These are phyloP conservation scores for Dendrobium catenatum DNA, from an alignment of 106 monocot genomes.

Conservation along the genomic window DNA sequence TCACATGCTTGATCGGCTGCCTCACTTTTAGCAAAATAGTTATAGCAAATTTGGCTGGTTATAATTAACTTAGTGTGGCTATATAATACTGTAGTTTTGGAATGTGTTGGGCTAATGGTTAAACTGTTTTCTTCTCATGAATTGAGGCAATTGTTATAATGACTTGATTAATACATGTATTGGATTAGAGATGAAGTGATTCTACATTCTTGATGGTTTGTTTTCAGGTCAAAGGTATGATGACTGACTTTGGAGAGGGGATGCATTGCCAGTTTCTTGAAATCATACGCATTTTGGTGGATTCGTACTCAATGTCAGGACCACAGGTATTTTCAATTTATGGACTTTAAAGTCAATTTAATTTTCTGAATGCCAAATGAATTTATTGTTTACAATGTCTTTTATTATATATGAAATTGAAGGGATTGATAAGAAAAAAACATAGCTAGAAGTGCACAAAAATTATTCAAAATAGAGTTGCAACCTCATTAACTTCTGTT, in stretches of 20 bases:
- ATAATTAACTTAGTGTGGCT: not conserved
- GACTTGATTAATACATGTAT: not conserved
- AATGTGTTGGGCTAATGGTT: not conserved
- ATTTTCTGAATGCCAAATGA: not conserved
- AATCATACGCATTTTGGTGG: slow-evolving; percentile 89
- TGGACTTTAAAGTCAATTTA: not conserved
- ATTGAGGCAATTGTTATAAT: slow-evolving; percentile 1
- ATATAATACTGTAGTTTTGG: not conserved
- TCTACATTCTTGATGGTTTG: not conserved
- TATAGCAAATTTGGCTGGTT: not conserved
- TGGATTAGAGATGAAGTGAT: not conserved
- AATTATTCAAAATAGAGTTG: not conserved
- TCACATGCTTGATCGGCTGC: not conserved
- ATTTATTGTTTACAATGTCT: not conserved
- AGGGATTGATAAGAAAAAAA: not conserved
- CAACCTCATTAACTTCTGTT: not conserved
- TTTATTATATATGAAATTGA: not conserved
- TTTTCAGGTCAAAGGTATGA: slow-evolving; percentile 86
- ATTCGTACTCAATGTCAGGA: slow-evolving; percentile 62
- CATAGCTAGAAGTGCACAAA: not conserved
- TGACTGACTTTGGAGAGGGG: slow-evolving; percentile 80
- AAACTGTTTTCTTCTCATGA: not conserved
- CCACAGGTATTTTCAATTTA: slow-evolving; percentile 41
- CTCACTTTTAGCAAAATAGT: not conserved
- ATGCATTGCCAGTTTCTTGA: slow-evolving; percentile 96